Evolutionary conservation across 202 grass and related monocot genomes (phyloP).

Genomic region (Bolboschoenoplectus hybrid): DNA sequence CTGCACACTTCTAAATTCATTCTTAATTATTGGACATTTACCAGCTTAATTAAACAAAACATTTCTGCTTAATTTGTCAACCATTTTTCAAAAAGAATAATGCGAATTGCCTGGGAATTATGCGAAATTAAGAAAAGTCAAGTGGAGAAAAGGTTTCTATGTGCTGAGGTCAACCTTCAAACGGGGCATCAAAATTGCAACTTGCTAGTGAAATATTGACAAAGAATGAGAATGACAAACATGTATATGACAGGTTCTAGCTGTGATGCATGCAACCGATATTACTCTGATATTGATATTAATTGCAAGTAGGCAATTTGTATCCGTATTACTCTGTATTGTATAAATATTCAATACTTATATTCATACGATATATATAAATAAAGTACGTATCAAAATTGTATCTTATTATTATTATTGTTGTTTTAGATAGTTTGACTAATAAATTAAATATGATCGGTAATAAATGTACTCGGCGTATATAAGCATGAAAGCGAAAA

Average conservation of each 20-base stretch:
- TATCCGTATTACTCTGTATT: no score
- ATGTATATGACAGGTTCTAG: neutral
- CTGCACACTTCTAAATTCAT: no score
- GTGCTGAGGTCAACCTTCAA: neutral
- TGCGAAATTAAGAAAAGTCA: neutral
- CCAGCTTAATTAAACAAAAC: no score
- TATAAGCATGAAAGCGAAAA: neutral
- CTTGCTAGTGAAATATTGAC: no score
- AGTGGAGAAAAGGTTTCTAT: neutral
- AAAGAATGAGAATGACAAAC: neutral
- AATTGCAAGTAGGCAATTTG: neutral
- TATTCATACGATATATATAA: neutral
- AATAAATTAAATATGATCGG: neutral
- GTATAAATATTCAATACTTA: neutral
- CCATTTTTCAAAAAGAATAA: no score
- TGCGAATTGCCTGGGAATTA: neutral
- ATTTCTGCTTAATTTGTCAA: no score
- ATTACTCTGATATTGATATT: neutral
- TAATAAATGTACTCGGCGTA: neutral
- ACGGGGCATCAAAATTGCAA: neutral
- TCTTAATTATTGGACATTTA: no score
- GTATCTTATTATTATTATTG: neutral
- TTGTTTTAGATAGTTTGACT: neutral
- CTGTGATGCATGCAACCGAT: neutral
- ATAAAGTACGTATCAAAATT: neutral